A percentile compares a stretch with the other conserved stretches of the same genome.
Evolutionary conservation across 495 filamentous ascomycete genomes (phyloP).

Genomic region (Aspergillus sclerotiicarbonarius): DNA sequence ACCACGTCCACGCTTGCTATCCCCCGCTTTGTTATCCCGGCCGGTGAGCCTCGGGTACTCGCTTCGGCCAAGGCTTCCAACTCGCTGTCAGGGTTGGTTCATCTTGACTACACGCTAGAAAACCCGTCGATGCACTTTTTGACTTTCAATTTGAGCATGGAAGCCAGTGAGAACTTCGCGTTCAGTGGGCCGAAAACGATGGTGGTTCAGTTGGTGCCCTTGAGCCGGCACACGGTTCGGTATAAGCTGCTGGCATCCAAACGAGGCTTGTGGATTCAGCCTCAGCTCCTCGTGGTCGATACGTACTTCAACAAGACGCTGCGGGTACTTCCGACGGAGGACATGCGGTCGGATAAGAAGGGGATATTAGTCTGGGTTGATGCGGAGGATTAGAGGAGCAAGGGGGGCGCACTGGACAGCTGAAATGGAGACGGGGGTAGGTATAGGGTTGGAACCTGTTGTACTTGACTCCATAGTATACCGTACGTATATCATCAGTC

Average conservation of each 20-base stretch:
- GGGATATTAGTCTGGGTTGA: constrained; percentile 68
- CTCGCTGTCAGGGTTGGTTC: constrained; percentile 43
- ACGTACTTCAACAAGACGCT: constrained; percentile 87
- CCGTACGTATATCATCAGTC: too few species aligned
- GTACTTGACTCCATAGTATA: too few species aligned
- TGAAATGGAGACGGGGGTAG: too few species aligned
- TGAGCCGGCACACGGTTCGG: constrained; percentile 65
- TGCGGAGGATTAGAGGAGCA: constrained; percentile 37
- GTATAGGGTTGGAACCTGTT: too few species aligned
- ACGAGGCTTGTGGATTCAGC: constrained; percentile 67
- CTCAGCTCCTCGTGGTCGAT: constrained; percentile 74
- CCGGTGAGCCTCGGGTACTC: constrained; percentile 84
- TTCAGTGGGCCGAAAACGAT: constrained; percentile 86
- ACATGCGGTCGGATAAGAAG: constrained; percentile 71
- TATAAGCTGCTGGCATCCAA: constrained; percentile 64
- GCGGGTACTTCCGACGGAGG: constrained; percentile 67
- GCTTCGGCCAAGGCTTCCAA: constrained; percentile 54
- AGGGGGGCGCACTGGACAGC: background rate
- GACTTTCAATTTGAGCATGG: constrained; percentile 88
- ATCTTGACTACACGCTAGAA: constrained; percentile 73
- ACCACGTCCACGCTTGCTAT: constrained; percentile 62
- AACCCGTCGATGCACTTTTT: constrained; percentile 94
- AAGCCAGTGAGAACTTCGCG: constrained; percentile 86
- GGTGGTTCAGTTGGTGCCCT: constrained; percentile 72
- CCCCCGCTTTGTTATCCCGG: constrained; percentile 74